These are phyloP conservation scores for Candida wancherniae DNA, from an alignment of 805 yeast species.

Conservation along the genomic window DNA sequence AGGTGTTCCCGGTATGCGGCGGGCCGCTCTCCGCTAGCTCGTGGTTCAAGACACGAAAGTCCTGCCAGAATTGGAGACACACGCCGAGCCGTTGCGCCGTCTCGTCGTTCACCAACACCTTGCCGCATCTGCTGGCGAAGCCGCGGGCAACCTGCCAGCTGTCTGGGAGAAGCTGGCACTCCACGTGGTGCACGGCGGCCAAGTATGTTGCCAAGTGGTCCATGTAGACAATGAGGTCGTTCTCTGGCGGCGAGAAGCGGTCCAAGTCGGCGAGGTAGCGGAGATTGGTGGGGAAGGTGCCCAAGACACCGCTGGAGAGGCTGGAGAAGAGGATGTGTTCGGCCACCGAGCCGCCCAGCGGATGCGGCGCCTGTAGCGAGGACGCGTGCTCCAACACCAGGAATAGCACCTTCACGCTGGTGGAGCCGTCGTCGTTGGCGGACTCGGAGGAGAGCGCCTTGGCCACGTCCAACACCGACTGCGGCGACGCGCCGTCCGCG, in stretches of 20 bases:
- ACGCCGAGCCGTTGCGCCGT: slow-evolving; percentile 25
- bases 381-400: neutral
- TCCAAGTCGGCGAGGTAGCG: slow-evolving; percentile 35
- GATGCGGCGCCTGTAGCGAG: neutral
- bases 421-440: neutral
- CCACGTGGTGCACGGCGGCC: slow-evolving; percentile 22
- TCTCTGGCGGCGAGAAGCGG: slow-evolving; percentile 25
- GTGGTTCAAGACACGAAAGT: slow-evolving; percentile 24
- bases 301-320: slow-evolving; percentile 20
- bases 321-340: slow-evolving; percentile 28
- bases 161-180: slow-evolving; percentile 14
- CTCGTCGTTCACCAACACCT: slow-evolving; percentile 23
- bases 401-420: neutral
- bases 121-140: slow-evolving; percentile 23
- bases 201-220: slow-evolving; percentile 29
- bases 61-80: slow-evolving; percentile 35
- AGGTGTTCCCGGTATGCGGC: slow-evolving; percentile 14
- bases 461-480: too few relatives aligned
- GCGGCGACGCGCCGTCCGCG: too few relatives aligned
- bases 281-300: slow-evolving; percentile 32
- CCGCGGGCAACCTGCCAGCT: slow-evolving; percentile 24
- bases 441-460: slow-evolving; percentile 1
- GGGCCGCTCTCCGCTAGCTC: slow-evolving; percentile 8
- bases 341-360: slow-evolving; percentile 14
- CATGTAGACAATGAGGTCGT: slow-evolving; percentile 28